Evolutionary conservation across 768 basidiomycete genomes (phyloP).

Genomic region (Lactarius sanguifluus): DNA sequence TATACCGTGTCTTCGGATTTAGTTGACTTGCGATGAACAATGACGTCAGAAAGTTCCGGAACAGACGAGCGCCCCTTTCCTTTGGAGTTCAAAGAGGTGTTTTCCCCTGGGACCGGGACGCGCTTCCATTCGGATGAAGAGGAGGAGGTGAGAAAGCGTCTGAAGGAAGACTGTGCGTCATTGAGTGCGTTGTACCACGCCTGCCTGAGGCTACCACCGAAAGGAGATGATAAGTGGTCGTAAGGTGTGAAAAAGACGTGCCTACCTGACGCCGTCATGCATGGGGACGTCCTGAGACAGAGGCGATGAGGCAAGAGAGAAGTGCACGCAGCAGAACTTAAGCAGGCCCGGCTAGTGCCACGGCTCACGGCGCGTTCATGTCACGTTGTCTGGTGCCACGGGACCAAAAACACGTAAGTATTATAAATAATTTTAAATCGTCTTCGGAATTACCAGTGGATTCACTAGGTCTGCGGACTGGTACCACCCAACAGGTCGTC

Average conservation of each 20-base stretch:
- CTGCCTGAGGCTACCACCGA: slow-evolving; percentile 63
- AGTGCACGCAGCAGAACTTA: slow-evolving; percentile 9
- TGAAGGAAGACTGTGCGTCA: slow-evolving; percentile 74
- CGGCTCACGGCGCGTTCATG: slow-evolving; percentile 14
- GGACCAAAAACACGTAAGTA: slow-evolving; percentile 17
- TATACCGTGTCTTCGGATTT: slow-evolving; percentile 78
- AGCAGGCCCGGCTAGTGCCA: neutral
- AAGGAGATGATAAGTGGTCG: neutral
- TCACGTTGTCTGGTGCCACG: slow-evolving; percentile 21
- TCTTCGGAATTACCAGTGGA: too few species aligned
- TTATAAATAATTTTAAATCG: too few species aligned
- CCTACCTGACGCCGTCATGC: slow-evolving; percentile 56
- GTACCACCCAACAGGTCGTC: neutral
- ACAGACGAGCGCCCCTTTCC: slow-evolving; percentile 57
- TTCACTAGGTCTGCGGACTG: neutral
- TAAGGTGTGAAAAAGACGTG: slow-evolving; percentile 32
- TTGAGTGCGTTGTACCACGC: slow-evolving; percentile 78
- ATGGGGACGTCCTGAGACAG: slow-evolving; percentile 12
- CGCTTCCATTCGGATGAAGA: slow-evolving; percentile 80
- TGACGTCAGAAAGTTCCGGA: slow-evolving; percentile 69
- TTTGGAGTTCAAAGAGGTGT: slow-evolving; percentile 49
- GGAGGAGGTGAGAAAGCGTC: slow-evolving; percentile 71
- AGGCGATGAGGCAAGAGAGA: slow-evolving; percentile 4
- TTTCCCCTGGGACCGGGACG: slow-evolving; percentile 49
- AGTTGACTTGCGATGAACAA: slow-evolving; percentile 69